phyloP scores from a whole-genome alignment of 768 basidiomycete genomes.

The Suillus decipiens region DNA sequence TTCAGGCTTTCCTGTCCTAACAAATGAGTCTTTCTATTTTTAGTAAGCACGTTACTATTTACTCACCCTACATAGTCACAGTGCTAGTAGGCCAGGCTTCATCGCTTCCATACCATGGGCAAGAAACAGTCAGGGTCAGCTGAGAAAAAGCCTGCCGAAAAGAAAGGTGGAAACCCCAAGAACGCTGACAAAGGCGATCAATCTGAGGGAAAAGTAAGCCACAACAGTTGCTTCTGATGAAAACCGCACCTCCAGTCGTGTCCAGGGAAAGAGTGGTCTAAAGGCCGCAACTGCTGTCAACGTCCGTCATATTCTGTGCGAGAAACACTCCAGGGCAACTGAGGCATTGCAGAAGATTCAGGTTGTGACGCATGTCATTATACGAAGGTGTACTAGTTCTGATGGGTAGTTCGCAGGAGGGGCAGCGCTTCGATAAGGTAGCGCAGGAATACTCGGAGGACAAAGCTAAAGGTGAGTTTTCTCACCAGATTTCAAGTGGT shows the following conservation, averaged over 20 bases:
- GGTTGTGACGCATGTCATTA: conserved; percentile 37
- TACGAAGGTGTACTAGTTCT: not conserved
- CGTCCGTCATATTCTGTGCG: conserved; percentile 86
- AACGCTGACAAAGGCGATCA: conserved; percentile 20
- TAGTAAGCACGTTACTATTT: not conserved
- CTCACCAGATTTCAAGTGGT: not conserved
- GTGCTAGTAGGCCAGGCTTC: not conserved
- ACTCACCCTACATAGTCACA: not conserved
- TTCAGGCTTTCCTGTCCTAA: not conserved
- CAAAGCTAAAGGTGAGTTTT: conserved; percentile 73
- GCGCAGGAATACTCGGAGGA: conserved; percentile 91
- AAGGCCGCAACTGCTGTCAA: conserved; percentile 83
- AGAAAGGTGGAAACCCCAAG: conserved; percentile 17
- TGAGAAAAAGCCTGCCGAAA: conserved; percentile 2
- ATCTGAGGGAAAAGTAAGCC: conserved; percentile 20
- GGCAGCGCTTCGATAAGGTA: conserved; percentile 83
- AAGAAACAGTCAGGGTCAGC: conserved; percentile 5
- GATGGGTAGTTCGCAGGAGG: conserved; percentile 48
- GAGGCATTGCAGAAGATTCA: conserved; percentile 82
- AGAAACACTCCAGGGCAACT: conserved; percentile 78
- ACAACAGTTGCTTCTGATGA: conserved; percentile 3
- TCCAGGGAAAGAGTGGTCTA: conserved; percentile 56
- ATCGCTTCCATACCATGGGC: conserved; percentile 2
- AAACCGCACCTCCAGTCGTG: conserved; percentile 3
- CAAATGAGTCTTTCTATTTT: not conserved